Conservation (phyloP, 257 asterid genomes). For the Jacaranda mimosifolia region DNA sequence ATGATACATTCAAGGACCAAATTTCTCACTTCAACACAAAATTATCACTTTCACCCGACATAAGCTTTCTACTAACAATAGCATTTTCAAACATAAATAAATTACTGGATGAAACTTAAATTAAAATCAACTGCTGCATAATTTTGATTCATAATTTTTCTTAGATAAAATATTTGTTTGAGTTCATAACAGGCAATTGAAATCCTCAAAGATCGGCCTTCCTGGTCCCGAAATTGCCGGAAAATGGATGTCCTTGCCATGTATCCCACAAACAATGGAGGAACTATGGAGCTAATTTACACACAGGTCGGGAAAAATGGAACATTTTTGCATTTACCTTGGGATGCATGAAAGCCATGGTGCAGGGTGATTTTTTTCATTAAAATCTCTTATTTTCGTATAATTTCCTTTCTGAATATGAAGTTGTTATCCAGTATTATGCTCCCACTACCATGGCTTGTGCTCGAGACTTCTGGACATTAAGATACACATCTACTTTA, state of each 20-base stretch:
- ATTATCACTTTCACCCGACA: neutral
- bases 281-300: conserved; percentile 32
- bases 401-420: neutral
- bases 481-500: conserved; percentile 34
- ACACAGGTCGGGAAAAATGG: conserved; percentile 25
- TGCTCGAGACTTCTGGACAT: conserved; percentile 45
- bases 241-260: conserved; percentile 27
- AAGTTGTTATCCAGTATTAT: conserved; percentile 21
- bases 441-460: conserved; percentile 37
- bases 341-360: neutral
- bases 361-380: neutral
- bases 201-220: conserved; percentile 29
- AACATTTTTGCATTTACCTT: neutral
- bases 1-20: neutral
- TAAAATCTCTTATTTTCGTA: neutral
- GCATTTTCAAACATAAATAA: neutral
- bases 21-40: neutral
- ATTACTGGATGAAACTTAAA: neutral
- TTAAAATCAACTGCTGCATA: neutral
- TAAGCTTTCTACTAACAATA: neutral
- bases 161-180: neutral
- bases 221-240: conserved; percentile 40
- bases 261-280: conserved; percentile 3
- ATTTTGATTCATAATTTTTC: neutral
- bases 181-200: conserved; percentile 33